Conservation (phyloP, 768 basidiomycete genomes). For the Antrodiella citrinella region DNA sequence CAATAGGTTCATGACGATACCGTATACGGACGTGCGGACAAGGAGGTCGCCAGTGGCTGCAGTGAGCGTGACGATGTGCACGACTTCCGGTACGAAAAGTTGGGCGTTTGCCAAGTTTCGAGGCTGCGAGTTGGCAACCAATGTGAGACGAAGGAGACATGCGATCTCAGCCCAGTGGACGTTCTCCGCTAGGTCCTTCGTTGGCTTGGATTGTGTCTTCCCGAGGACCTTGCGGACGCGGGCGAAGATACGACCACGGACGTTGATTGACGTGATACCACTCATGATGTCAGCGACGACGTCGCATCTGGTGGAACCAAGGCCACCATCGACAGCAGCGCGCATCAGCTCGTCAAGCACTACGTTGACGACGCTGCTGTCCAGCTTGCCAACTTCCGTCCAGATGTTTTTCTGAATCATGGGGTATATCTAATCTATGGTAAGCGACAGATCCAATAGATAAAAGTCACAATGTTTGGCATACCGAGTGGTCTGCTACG, state of each 20-base stretch:
- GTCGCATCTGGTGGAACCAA: constrained; percentile 70
- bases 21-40: constrained; percentile 77
- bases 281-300: constrained; percentile 66
- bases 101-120: constrained; percentile 58
- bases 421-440: constrained; percentile 56
- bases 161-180: constrained; percentile 77
- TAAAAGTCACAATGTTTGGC: too few species aligned
- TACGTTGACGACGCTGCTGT: constrained; percentile 57
- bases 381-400: constrained; percentile 66
- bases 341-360: constrained; percentile 76
- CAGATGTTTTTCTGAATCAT: constrained; percentile 71
- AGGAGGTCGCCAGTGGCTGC: constrained; percentile 66
- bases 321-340: constrained; percentile 75
- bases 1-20: constrained; percentile 72
- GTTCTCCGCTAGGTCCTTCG: constrained; percentile 60
- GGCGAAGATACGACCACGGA: constrained; percentile 71
- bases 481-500: constrained; percentile 62
- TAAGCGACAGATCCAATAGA: too few species aligned
- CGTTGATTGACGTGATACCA: constrained; percentile 64
- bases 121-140: constrained; percentile 62
- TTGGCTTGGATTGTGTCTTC: constrained; percentile 59
- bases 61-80: constrained; percentile 73
- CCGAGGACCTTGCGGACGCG: constrained; percentile 77
- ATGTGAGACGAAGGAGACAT: constrained; percentile 65
- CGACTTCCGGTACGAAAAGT: constrained; percentile 75